These are phyloP conservation scores for Anthracocystis walkeri DNA, from an alignment of 1,284 basidiomycete genomes.

Conservation along the genomic window DNA sequence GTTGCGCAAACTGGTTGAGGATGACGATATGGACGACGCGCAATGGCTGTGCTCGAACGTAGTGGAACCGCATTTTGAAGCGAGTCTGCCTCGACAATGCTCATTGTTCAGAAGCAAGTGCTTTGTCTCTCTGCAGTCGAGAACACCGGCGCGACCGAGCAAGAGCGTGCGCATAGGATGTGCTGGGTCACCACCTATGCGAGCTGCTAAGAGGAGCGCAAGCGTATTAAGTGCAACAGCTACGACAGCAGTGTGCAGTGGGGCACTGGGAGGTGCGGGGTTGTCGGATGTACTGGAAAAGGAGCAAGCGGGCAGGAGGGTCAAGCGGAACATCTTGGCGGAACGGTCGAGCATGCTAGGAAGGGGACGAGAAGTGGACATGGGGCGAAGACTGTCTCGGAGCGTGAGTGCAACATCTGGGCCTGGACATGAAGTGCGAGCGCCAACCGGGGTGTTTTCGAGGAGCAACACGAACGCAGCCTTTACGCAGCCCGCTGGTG, in stretches of 20 bases:
- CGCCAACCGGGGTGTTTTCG: slow-evolving; percentile 29
- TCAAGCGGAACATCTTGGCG: slow-evolving; percentile 26
- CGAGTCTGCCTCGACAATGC: slow-evolving; percentile 55
- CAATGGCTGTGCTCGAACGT: slow-evolving; percentile 64
- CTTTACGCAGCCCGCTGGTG: slow-evolving; percentile 5
- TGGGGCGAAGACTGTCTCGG: slow-evolving; percentile 38
- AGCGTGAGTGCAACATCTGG: slow-evolving; percentile 39
- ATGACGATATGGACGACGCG: slow-evolving; percentile 64
- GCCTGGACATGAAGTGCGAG: slow-evolving; percentile 16
- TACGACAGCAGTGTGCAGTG: not conserved
- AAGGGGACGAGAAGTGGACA: slow-evolving; percentile 45
- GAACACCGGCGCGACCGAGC: slow-evolving; percentile 36
- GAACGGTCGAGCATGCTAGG: slow-evolving; percentile 33
- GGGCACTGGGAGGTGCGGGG: slow-evolving; percentile 3
- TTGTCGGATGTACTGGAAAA: slow-evolving; percentile 43
- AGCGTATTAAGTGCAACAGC: not conserved
- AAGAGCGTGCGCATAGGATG: slow-evolving; percentile 15
- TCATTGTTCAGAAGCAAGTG: slow-evolving; percentile 59
- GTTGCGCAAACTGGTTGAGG: slow-evolving; percentile 35
- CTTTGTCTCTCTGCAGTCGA: slow-evolving; percentile 54
- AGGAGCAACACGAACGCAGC: slow-evolving; percentile 21
- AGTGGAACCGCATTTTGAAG: slow-evolving; percentile 55
- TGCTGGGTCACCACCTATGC: slow-evolving; percentile 24
- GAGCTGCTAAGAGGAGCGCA: slow-evolving; percentile 18
- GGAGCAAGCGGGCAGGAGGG: slow-evolving; percentile 36